phyloP scores from a whole-genome alignment of 1,284 basidiomycete genomes.

The Cutaneotrichosporon mucoides region DNA sequence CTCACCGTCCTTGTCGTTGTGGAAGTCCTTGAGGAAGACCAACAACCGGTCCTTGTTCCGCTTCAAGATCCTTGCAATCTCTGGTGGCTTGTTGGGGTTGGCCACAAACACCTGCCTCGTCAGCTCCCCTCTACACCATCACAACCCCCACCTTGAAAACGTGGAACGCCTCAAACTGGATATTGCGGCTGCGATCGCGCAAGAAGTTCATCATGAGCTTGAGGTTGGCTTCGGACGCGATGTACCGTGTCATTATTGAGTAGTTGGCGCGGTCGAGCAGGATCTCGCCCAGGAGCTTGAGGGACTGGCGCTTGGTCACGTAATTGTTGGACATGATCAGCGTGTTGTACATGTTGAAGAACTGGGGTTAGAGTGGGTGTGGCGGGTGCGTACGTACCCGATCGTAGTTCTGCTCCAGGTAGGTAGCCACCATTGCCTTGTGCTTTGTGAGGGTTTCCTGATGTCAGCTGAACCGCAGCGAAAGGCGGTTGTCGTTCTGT shows the following conservation, averaged over 20 bases:
- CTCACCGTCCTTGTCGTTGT: slow-evolving; percentile 94
- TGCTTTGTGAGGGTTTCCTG: slow-evolving; percentile 87
- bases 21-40: slow-evolving; percentile 84
- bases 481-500: no score
- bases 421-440: slow-evolving; percentile 94
- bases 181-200: slow-evolving; percentile 95
- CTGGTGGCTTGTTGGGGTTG: slow-evolving; percentile 96
- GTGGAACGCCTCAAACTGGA: slow-evolving; percentile 99
- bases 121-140: background rate
- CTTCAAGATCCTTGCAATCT: slow-evolving; percentile 85
- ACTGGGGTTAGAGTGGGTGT: slow-evolving; percentile 54
- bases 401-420: slow-evolving; percentile 94
- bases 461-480: background rate
- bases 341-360: slow-evolving; percentile 90
- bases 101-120: slow-evolving; percentile 85
- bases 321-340: slow-evolving; percentile 93
- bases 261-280: slow-evolving; percentile 96
- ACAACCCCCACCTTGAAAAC: slow-evolving; percentile 82
- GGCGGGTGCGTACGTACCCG: slow-evolving; percentile 56
- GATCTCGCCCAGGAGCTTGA: slow-evolving; percentile 97
- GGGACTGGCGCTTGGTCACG: slow-evolving; percentile 98
- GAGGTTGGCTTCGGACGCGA: slow-evolving; percentile 79
- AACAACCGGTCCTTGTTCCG: slow-evolving; percentile 93
- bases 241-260: slow-evolving; percentile 97
- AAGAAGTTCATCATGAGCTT: slow-evolving; percentile 99